These are phyloP conservation scores for Epichloe brachyelytri DNA, from an alignment of 2,329 filamentous ascomycete species.

Conservation along the genomic window DNA sequence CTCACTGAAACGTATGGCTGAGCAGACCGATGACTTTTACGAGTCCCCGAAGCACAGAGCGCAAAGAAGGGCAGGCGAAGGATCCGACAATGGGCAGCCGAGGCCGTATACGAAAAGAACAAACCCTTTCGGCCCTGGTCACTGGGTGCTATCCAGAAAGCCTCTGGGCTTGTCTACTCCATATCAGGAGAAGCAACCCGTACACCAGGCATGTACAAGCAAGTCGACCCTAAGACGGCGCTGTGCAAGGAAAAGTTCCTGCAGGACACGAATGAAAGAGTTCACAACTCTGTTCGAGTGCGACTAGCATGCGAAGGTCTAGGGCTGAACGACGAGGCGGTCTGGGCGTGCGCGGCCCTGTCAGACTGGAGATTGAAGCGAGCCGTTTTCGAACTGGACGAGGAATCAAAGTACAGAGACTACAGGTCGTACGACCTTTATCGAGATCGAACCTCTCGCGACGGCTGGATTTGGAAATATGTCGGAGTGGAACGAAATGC, in stretches of 20 bases:
- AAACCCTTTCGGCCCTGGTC: slow-evolving; percentile 35
- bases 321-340: slow-evolving; percentile 31
- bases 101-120: slow-evolving; percentile 34
- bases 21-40: slow-evolving; percentile 21
- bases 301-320: slow-evolving; percentile 37
- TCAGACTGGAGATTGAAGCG: slow-evolving; percentile 30
- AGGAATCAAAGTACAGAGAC: slow-evolving; percentile 5
- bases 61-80: slow-evolving; percentile 5
- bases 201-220: slow-evolving; percentile 35
- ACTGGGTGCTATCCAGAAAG: slow-evolving; percentile 30
- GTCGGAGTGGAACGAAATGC: slow-evolving; percentile 28
- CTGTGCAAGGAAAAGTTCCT: slow-evolving; percentile 26
- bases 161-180: slow-evolving; percentile 27
- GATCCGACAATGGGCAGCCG: slow-evolving; percentile 29
- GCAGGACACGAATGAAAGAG: slow-evolving; percentile 39
- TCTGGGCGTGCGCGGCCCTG: slow-evolving; percentile 35
- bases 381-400: slow-evolving; percentile 9
- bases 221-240: slow-evolving; percentile 28
- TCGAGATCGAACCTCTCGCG: slow-evolving; percentile 3
- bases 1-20: slow-evolving; percentile 28
- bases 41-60: slow-evolving; percentile 7
- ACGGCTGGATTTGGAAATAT: slow-evolving; percentile 43
- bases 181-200: slow-evolving; percentile 29
- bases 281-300: slow-evolving; percentile 42
- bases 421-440: slow-evolving; percentile 14